phyloP scores from a whole-genome alignment of 2,329 filamentous ascomycete genomes.

The Dactylella cylindrospora region DNA sequence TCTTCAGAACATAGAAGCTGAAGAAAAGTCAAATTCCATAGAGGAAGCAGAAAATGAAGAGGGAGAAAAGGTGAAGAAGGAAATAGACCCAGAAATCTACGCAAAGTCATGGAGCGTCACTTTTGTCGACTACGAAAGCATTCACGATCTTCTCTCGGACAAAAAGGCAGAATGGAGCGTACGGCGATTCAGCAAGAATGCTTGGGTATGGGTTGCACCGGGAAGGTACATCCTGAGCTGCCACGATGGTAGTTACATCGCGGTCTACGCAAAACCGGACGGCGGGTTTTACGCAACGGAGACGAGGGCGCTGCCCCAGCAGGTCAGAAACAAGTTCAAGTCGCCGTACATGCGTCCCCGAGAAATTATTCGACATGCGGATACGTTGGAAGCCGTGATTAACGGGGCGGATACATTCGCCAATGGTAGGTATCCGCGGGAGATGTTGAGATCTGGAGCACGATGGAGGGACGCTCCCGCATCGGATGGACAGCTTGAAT shows the following conservation, averaged over 20 bases:
- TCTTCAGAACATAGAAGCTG: slow-evolving; percentile 55
- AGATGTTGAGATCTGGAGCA: slow-evolving; percentile 67
- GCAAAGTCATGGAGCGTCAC: slow-evolving; percentile 58
- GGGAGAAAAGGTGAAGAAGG: neutral
- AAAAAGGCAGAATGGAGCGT: slow-evolving; percentile 78
- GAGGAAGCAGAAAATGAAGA: slow-evolving; percentile 50
- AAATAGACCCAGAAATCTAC: slow-evolving; percentile 26
- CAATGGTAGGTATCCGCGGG: slow-evolving; percentile 64
- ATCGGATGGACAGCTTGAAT: slow-evolving; percentile 65
- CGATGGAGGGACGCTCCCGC: slow-evolving; percentile 71
- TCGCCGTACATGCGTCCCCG: slow-evolving; percentile 69
- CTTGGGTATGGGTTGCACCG: slow-evolving; percentile 27
- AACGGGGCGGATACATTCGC: slow-evolving; percentile 76
- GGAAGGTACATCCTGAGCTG: slow-evolving; percentile 53
- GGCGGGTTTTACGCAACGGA: slow-evolving; percentile 49
- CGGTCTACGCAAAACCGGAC: slow-evolving; percentile 46
- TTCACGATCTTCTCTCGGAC: slow-evolving; percentile 87
- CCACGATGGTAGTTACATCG: slow-evolving; percentile 48
- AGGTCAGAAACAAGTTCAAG: slow-evolving; percentile 5
- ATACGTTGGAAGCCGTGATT: slow-evolving; percentile 72
- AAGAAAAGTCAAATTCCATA: slow-evolving; percentile 50
- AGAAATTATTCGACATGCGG: slow-evolving; percentile 63
- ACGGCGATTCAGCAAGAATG: slow-evolving; percentile 53
- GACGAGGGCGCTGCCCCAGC: slow-evolving; percentile 45
- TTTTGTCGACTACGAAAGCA: slow-evolving; percentile 87